Evolutionary conservation across 2,329 filamentous ascomycete genomes (phyloP).

Genomic region (Coniosporium tulheliwenetii): DNA sequence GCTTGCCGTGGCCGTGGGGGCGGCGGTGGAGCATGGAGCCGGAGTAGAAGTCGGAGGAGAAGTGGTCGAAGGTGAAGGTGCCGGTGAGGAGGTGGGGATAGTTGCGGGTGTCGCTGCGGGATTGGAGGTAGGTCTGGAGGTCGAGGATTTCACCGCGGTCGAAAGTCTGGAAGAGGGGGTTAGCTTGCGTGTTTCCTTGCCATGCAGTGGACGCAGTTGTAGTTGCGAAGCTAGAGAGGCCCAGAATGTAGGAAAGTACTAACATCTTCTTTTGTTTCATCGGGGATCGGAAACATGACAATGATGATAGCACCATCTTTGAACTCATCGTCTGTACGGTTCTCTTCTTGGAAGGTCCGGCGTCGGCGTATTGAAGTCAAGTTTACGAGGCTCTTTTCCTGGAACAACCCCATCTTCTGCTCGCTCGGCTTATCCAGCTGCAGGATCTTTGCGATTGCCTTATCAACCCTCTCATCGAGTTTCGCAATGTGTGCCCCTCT

Average conservation of each 20-base stretch:
- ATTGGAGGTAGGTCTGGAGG: constrained; percentile 25
- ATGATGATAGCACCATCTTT: constrained; percentile 16
- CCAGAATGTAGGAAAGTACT: too few relatives aligned
- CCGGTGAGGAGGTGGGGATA: constrained; percentile 31
- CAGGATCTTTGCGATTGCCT: constrained; percentile 19
- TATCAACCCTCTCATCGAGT: constrained; percentile 22
- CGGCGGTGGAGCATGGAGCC: constrained; percentile 32
- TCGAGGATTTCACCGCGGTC: constrained; percentile 18
- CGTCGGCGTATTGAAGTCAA: constrained; percentile 8
- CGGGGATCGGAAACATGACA: constrained; percentile 3
- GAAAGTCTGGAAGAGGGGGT: background rate
- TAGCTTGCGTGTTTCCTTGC: background rate
- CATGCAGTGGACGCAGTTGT: background rate
- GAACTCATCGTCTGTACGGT: constrained; percentile 3
- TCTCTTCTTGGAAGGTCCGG: constrained; percentile 13
- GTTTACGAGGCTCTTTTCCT: background rate
- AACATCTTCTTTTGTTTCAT: too few relatives aligned
- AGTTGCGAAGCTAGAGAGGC: too few relatives aligned
- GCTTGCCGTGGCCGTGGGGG: constrained; percentile 38
- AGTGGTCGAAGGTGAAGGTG: constrained; percentile 35
- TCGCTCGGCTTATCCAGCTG: too few relatives aligned
- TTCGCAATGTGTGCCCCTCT: constrained; percentile 20
- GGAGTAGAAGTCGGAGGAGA: constrained; percentile 40
- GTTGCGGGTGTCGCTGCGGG: constrained; percentile 21
- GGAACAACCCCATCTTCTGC: too few relatives aligned